Percentiles rank a stretch among this genome's conserved stretches.
phyloP scores from a whole-genome alignment of 495 filamentous ascomycete genomes.

The Penicillium bialowiezense region DNA sequence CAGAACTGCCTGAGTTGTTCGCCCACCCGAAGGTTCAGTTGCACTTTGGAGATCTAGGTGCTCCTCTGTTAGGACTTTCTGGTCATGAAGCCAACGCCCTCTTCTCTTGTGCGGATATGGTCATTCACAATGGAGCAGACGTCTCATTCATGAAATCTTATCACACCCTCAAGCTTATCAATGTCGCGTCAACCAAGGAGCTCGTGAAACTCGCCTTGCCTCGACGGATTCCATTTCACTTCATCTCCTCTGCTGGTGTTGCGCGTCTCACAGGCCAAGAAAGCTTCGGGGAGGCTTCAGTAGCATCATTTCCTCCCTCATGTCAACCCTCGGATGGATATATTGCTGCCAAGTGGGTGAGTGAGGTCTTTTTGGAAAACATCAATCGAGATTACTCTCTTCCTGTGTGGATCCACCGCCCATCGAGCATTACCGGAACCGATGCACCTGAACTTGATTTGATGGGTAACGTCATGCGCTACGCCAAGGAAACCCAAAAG shows the following conservation, averaged over 20 bases:
- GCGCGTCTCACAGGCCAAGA: slow-evolving; percentile 14
- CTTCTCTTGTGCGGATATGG: slow-evolving; percentile 28
- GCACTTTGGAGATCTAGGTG: slow-evolving; percentile 35
- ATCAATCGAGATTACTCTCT: slow-evolving; percentile 17
- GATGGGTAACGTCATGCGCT: slow-evolving; percentile 25
- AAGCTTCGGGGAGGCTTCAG: slow-evolving; percentile 17
- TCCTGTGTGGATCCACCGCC: slow-evolving; percentile 42
- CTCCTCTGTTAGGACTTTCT: slow-evolving; percentile 35
- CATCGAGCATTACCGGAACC: slow-evolving; percentile 23
- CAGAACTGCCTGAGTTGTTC: slow-evolving; percentile 9
- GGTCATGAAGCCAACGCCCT: slow-evolving; percentile 21
- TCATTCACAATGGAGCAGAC: slow-evolving; percentile 55
- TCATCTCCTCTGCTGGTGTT: slow-evolving; percentile 42
- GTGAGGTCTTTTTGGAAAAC: slow-evolving; percentile 47
- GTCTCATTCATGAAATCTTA: slow-evolving; percentile 50
- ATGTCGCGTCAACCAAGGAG: slow-evolving; percentile 43
- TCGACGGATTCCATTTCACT: slow-evolving; percentile 47
- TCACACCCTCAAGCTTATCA: slow-evolving; percentile 32
- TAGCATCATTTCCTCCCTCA: slow-evolving; percentile 15
- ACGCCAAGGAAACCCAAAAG: slow-evolving; percentile 12
- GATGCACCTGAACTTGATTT: slow-evolving; percentile 23
- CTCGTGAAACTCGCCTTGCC: slow-evolving; percentile 33
- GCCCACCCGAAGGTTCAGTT: slow-evolving; percentile 29
- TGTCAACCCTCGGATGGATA: slow-evolving; percentile 41
- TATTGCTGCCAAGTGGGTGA: slow-evolving; percentile 51